Evolutionary conservation across 2,329 filamentous ascomycete species (phyloP).

Genomic region (Apiospora rasikravindrae): DNA sequence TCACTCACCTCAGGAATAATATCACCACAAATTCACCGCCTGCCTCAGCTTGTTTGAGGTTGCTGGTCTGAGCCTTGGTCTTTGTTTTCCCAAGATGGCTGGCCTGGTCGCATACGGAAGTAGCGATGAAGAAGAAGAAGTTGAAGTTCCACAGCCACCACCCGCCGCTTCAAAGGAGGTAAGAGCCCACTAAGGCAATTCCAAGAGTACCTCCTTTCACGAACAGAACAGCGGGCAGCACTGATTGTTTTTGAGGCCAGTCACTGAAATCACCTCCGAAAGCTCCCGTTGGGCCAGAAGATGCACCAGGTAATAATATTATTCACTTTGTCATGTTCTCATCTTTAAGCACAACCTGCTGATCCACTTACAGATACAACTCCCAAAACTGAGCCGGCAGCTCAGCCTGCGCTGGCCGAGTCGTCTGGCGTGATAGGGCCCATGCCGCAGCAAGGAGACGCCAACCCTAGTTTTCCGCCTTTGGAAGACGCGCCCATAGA

Average conservation of each 20-base stretch:
- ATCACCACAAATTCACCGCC: not conserved
- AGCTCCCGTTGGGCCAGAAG: slow-evolving; percentile 25
- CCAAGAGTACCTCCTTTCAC: slow-evolving; percentile 20
- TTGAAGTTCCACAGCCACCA: slow-evolving; percentile 30
- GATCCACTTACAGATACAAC: not conserved
- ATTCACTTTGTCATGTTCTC: accelerated
- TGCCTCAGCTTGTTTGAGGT: not conserved
- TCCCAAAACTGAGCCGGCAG: slow-evolving; percentile 19
- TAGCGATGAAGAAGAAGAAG: slow-evolving; percentile 38
- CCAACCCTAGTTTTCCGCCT: slow-evolving; percentile 36
- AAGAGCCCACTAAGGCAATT: slow-evolving; percentile 30
- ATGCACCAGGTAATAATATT: slow-evolving; percentile 28
- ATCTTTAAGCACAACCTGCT: not conserved
- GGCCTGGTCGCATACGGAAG: slow-evolving; percentile 40
- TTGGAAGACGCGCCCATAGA: slow-evolving; percentile 37
- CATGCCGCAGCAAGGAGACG: slow-evolving; percentile 33
- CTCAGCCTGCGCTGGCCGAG: slow-evolving; percentile 23
- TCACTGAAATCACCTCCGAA: slow-evolving; percentile 33
- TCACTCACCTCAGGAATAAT: slow-evolving; percentile 26
- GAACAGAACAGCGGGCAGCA: slow-evolving; percentile 36
- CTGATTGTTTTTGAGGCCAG: slow-evolving; percentile 41
- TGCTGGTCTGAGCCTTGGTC: not conserved
- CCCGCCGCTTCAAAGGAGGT: slow-evolving; percentile 36
- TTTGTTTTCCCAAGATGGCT: not conserved
- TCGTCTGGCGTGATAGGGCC: slow-evolving; percentile 35